Evolutionary conservation across 1,284 basidiomycete genomes (phyloP).

Genomic region (Tilletia caries): DNA sequence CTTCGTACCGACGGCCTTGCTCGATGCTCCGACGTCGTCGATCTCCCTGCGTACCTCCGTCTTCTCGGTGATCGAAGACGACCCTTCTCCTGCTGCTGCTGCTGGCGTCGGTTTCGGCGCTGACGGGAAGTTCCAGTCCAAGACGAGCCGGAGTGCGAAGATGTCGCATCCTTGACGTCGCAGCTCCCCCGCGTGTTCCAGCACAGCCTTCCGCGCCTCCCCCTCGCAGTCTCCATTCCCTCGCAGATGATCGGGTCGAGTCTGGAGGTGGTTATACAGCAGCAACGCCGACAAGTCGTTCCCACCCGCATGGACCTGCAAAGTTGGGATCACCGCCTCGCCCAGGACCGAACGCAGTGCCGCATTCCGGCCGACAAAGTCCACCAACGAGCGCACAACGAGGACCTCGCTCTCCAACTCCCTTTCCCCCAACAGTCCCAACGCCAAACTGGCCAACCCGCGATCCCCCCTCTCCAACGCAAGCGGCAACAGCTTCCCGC

Average conservation of each 20-base stretch:
- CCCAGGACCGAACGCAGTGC: background rate
- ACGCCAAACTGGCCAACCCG: conserved; percentile 95
- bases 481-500: conserved; percentile 71
- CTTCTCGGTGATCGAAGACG: background rate
- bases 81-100: background rate
- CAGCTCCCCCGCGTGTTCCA: background rate
- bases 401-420: conserved; percentile 81
- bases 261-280: conserved; percentile 11
- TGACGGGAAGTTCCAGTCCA: conserved; percentile 8
- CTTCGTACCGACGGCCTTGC: background rate
- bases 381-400: conserved; percentile 58
- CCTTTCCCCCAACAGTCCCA: conserved; percentile 79
- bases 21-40: background rate
- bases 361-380: conserved; percentile 2
- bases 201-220: background rate
- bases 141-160: conserved; percentile 5
- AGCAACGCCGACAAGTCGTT: background rate
- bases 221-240: background rate
- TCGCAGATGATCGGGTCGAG: background rate
- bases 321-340: conserved; percentile 6
- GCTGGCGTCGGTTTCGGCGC: background rate
- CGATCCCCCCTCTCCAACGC: conserved; percentile 83
- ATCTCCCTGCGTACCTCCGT: too few species aligned
- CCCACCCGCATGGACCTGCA: background rate
- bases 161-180: conserved; percentile 2